A percentile compares a stretch with the other conserved stretches of the same genome.
Conservation (phyloP, 1,284 basidiomycete species). For the Sparassis latifolia region DNA sequence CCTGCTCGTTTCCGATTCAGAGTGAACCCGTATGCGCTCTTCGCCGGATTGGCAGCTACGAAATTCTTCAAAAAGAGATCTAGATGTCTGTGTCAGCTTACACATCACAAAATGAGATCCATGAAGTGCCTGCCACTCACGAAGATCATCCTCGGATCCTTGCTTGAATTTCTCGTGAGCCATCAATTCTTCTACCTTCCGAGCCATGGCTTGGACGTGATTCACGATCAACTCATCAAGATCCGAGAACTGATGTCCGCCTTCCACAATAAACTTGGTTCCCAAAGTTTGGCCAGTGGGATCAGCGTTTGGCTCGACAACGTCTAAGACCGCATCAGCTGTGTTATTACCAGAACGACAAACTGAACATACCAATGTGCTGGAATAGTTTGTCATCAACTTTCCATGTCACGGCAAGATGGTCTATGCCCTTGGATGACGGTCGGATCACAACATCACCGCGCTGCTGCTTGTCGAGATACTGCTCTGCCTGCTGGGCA, state of each 20-base stretch:
- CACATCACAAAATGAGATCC: not conserved
- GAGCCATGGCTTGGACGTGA: slow-evolving; percentile 92
- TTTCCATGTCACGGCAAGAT: slow-evolving; percentile 99
- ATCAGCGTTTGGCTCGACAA: slow-evolving; percentile 80
- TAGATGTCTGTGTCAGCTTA: slow-evolving; percentile 25
- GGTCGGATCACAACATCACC: slow-evolving; percentile 96
- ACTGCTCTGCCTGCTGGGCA: slow-evolving; percentile 83
- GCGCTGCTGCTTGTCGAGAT: slow-evolving; percentile 84
- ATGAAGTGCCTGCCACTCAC: slow-evolving; percentile 41
- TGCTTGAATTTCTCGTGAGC: slow-evolving; percentile 95
- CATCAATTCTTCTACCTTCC: slow-evolving; percentile 93
- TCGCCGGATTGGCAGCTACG: slow-evolving; percentile 88
- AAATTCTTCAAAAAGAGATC: slow-evolving; percentile 88
- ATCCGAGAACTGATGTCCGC: slow-evolving; percentile 85
- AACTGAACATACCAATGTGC: slow-evolving; percentile 70
- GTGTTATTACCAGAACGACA: not conserved
- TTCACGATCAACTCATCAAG: slow-evolving; percentile 97
- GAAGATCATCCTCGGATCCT: slow-evolving; percentile 82
- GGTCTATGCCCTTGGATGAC: slow-evolving; percentile 90
- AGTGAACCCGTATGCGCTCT: slow-evolving; percentile 95
- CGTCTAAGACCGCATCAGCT: slow-evolving; percentile 48
- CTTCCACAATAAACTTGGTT: slow-evolving; percentile 75
- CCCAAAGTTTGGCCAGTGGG: slow-evolving; percentile 64
- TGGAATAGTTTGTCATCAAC: slow-evolving; percentile 96
- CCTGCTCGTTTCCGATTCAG: slow-evolving; percentile 88